Conservation (phyloP, 495 filamentous ascomycete genomes). For the Penicillium cinerascens region DNA sequence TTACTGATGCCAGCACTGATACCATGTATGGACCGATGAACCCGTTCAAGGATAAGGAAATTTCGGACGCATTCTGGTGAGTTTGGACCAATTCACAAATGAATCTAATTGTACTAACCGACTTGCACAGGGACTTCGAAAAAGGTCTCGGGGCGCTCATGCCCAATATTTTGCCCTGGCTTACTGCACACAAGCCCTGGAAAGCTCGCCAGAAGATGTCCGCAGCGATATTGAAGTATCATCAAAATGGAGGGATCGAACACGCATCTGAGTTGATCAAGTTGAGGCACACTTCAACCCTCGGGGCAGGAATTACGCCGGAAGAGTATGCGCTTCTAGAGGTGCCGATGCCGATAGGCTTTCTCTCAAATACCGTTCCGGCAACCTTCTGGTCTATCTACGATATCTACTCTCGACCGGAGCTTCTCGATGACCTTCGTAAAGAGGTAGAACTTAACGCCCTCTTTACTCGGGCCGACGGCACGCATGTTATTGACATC, state of each 20-base stretch:
- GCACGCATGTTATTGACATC: constrained; percentile 30
- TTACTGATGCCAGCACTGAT: constrained; percentile 47
- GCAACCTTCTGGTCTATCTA: constrained; percentile 46
- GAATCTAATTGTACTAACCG: background rate
- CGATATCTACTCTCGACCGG: constrained; percentile 35
- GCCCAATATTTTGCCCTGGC: constrained; percentile 30
- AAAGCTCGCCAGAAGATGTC: constrained; percentile 32
- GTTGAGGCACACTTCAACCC: constrained; percentile 28
- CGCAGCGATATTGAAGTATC: constrained; percentile 42
- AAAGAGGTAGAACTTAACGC: constrained; percentile 29
- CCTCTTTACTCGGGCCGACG: constrained; percentile 6
- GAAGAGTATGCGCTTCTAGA: constrained; percentile 44
- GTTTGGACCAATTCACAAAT: background rate
- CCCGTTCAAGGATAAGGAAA: constrained; percentile 38
- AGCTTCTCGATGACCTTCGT: constrained; percentile 34
- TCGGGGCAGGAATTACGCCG: constrained; percentile 28
- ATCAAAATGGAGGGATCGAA: constrained; percentile 27
- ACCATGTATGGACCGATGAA: constrained; percentile 49
- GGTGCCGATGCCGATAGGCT: constrained; percentile 30
- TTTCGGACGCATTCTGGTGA: constrained; percentile 47
- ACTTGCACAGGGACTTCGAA: constrained; percentile 41
- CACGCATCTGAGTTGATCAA: constrained; percentile 29
- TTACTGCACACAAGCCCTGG: constrained; percentile 40
- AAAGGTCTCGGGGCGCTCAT: constrained; percentile 33
- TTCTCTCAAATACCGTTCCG: constrained; percentile 47